phyloP scores from a whole-genome alignment of 2,329 filamentous ascomycete species.

The Ophiocordyceps polyrhachis-furcata region DNA sequence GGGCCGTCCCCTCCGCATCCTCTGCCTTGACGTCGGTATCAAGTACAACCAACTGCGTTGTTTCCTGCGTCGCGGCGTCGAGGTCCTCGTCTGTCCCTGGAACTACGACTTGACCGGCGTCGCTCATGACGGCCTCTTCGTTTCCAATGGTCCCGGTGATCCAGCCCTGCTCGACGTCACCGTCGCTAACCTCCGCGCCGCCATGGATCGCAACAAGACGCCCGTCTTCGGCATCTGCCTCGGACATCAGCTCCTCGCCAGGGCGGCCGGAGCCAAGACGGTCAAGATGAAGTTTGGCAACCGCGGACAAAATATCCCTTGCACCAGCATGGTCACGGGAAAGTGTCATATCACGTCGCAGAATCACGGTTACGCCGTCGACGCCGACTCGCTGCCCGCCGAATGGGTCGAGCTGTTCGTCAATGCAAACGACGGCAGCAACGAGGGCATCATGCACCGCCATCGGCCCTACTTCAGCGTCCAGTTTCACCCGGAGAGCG shows the following conservation, averaged over 20 bases:
- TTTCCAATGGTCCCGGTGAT: conserved; percentile 95
- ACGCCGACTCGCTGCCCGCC: conserved; percentile 52
- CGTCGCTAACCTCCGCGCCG: conserved; percentile 58
- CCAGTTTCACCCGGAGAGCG: conserved; percentile 98
- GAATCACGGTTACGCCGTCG: conserved; percentile 93
- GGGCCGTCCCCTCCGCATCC: conserved; percentile 67
- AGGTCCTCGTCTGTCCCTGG: conserved; percentile 91
- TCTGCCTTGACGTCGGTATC: conserved; percentile 91
- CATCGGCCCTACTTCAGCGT: conserved; percentile 90
- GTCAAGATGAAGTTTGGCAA: conserved; percentile 99
- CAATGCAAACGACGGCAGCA: conserved; percentile 95
- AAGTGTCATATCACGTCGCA: conserved; percentile 98
- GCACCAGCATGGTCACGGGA: conserved; percentile 85
- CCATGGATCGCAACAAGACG: conserved; percentile 59
- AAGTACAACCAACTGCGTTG: conserved; percentile 97
- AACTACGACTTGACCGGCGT: conserved; percentile 79
- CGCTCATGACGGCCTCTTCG: conserved; percentile 89
- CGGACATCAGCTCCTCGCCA: conserved; percentile 80
- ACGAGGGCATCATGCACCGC: conserved; percentile 87
- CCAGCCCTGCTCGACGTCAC: conserved; percentile 69
- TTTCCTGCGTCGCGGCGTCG: conserved; percentile 75
- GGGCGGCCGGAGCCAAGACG: conserved; percentile 70
- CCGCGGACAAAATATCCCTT: conserved; percentile 94
- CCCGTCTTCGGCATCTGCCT: conserved; percentile 95
- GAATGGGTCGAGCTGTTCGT: conserved; percentile 92